Percentiles rank a stretch among this genome's conserved stretches.
These are phyloP conservation scores for Mortierella hygrophila DNA, from an alignment of 192 early-diverging fungal genomes.

Conservation along the genomic window DNA sequence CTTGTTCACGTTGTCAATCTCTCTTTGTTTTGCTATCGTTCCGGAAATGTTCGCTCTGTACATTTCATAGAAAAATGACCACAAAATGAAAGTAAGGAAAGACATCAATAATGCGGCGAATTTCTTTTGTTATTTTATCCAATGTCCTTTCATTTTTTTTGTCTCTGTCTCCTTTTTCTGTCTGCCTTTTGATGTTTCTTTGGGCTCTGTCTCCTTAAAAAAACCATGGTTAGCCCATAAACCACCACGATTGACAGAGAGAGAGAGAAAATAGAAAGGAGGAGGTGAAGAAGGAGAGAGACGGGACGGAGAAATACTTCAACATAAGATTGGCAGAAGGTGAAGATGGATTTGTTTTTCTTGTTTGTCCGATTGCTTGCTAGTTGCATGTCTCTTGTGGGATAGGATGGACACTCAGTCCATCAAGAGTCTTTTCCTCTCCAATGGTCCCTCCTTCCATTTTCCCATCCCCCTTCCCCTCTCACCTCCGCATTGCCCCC, in stretches of 20 bases:
- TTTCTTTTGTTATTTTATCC: neutral
- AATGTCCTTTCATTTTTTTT: neutral
- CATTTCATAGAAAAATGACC: neutral
- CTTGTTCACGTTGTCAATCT: conserved; percentile 5
- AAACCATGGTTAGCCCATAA: neutral
- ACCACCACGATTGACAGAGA: neutral
- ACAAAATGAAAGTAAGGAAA: neutral
- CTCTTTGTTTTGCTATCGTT: neutral
- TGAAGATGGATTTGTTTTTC: neutral
- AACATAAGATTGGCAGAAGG: neutral
- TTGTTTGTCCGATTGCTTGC: neutral
- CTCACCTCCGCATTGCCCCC: neutral
- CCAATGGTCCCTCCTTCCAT: neutral
- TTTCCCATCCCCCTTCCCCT: neutral
- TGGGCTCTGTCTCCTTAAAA: conserved; percentile 2
- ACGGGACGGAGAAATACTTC: neutral
- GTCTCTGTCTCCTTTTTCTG: conserved; percentile 7
- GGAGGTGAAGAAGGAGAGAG: neutral
- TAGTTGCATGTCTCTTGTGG: neutral
- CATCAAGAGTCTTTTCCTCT: conserved; percentile 11
- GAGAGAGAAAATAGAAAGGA: neutral
- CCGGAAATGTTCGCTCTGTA: neutral
- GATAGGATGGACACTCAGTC: conserved; percentile 40
- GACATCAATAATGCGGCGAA: neutral
- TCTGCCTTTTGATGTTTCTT: neutral